Evolutionary conservation across 1,139 yeast species (phyloP).

Genomic region (Magnusiomyces tetraspermus): DNA sequence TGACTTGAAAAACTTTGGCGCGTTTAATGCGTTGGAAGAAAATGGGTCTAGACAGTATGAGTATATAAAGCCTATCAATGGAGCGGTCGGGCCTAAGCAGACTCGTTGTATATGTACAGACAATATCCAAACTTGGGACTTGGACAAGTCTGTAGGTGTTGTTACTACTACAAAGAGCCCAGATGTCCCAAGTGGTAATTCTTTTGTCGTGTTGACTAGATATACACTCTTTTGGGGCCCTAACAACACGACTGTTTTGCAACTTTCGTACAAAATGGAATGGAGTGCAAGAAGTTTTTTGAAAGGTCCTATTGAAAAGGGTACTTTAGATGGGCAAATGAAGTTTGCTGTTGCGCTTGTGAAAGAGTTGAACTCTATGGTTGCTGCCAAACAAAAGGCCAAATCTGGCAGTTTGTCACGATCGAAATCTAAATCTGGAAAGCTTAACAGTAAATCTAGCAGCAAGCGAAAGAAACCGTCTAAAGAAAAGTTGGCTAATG

Average conservation of each 20-base stretch:
- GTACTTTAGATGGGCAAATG: slow-evolving; percentile 83
- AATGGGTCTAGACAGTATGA: slow-evolving; percentile 48
- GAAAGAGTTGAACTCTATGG: slow-evolving; percentile 46
- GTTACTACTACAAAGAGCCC: slow-evolving; percentile 72
- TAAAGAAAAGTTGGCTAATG: slow-evolving; percentile 1
- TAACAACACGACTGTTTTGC: slow-evolving; percentile 55
- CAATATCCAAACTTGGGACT: slow-evolving; percentile 52
- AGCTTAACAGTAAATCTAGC: not conserved
- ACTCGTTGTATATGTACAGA: slow-evolving; percentile 78
- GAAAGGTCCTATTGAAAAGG: slow-evolving; percentile 85
- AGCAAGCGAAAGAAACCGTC: not conserved
- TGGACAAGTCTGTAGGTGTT: slow-evolving; percentile 47
- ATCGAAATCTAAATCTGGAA: too few species aligned
- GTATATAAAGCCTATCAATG: slow-evolving; percentile 71
- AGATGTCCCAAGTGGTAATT: slow-evolving; percentile 89
- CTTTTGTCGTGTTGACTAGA: slow-evolving; percentile 66
- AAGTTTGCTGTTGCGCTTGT: slow-evolving; percentile 53
- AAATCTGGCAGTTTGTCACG: too few species aligned
- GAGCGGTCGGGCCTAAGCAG: slow-evolving; percentile 90
- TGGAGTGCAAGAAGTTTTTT: slow-evolving; percentile 96
- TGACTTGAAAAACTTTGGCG: slow-evolving; percentile 53
- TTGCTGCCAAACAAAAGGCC: slow-evolving; percentile 31
- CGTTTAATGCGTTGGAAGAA: slow-evolving; percentile 34
- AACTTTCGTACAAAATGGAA: slow-evolving; percentile 56
- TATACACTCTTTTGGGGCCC: slow-evolving; percentile 65